phyloP scores from a whole-genome alignment of 2,329 filamentous ascomycete genomes.

The Colletotrichum noveboracense region DNA sequence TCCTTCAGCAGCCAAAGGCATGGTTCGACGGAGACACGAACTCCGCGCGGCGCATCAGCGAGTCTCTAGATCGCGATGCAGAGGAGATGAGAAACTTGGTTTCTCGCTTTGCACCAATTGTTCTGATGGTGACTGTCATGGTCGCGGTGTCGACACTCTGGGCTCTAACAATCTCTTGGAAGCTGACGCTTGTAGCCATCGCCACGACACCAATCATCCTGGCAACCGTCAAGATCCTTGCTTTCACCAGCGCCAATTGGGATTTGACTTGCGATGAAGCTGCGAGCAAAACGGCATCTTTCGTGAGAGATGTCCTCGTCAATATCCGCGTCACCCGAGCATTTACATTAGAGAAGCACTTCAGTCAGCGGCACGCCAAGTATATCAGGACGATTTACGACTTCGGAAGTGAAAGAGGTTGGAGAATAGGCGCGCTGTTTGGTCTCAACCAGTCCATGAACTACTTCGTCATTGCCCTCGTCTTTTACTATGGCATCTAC shows the following conservation, averaged over 20 bases:
- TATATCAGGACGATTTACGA: slow-evolving; percentile 58
- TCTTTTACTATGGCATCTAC: slow-evolving; percentile 82
- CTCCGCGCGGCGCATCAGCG: slow-evolving; percentile 65
- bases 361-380: slow-evolving; percentile 65
- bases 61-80: slow-evolving; percentile 79
- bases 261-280: slow-evolving; percentile 71
- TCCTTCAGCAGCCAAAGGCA: slow-evolving; percentile 75
- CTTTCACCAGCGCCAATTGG: slow-evolving; percentile 71
- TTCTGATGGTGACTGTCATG: slow-evolving; percentile 72
- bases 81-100: slow-evolving; percentile 89
- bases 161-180: slow-evolving; percentile 79
- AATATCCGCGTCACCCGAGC: slow-evolving; percentile 82
- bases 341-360: slow-evolving; percentile 75
- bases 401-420: slow-evolving; percentile 69
- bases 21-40: slow-evolving; percentile 81
- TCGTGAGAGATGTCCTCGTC: slow-evolving; percentile 77
- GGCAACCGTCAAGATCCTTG: slow-evolving; percentile 68
- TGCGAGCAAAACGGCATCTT: slow-evolving; percentile 61
- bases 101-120: slow-evolving; percentile 75
- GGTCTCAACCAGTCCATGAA: slow-evolving; percentile 78
- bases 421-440: slow-evolving; percentile 73
- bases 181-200: slow-evolving; percentile 78
- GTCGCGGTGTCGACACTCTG: slow-evolving; percentile 71
- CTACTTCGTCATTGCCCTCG: slow-evolving; percentile 75
- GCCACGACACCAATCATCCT: slow-evolving; percentile 72